Evolutionary conservation across 306 rosid species (phyloP).

Genomic region (Hippophae rhamnoides): DNA sequence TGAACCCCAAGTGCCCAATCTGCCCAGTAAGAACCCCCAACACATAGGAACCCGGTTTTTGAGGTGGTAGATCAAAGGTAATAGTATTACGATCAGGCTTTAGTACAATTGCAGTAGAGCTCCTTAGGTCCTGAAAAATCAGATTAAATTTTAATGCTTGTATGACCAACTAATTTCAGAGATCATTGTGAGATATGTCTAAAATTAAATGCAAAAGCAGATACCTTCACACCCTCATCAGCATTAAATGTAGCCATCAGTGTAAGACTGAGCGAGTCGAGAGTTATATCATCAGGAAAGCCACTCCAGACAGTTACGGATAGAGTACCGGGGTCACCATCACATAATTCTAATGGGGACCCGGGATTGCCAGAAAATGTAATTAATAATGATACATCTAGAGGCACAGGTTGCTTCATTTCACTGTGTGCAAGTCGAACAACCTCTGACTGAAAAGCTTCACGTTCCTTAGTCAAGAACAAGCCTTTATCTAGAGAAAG

Average conservation of each 20-base stretch:
- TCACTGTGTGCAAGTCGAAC: slow-evolving; percentile 82
- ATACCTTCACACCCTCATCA: slow-evolving; percentile 96
- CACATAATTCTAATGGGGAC: slow-evolving; percentile 85
- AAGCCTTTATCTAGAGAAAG: slow-evolving; percentile 88
- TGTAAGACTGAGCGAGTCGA: slow-evolving; percentile 83
- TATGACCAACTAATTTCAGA: slow-evolving; percentile 12
- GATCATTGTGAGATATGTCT: slow-evolving; percentile 14
- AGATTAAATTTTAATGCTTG: slow-evolving; percentile 17
- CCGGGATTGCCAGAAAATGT: slow-evolving; percentile 95
- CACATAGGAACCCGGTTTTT: slow-evolving; percentile 94
- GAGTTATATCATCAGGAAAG: slow-evolving; percentile 92
- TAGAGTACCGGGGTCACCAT: slow-evolving; percentile 82
- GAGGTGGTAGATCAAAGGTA: slow-evolving; percentile 87
- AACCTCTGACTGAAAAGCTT: slow-evolving; percentile 84
- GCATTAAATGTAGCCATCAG: slow-evolving; percentile 69
- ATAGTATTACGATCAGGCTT: slow-evolving; percentile 88
- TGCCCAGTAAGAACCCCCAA: slow-evolving; percentile 95
- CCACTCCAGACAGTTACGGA: slow-evolving; percentile 92
- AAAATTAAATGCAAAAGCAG: slow-evolving; percentile 19
- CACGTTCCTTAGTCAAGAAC: slow-evolving; percentile 80
- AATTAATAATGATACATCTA: slow-evolving; percentile 89
- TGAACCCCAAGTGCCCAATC: slow-evolving; percentile 78
- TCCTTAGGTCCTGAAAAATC: slow-evolving; percentile 61
- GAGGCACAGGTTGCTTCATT: slow-evolving; percentile 91
- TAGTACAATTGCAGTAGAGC: slow-evolving; percentile 61